phyloP scores from a whole-genome alignment of 805 yeast genomes.

The Starmerella stigmatis region DNA sequence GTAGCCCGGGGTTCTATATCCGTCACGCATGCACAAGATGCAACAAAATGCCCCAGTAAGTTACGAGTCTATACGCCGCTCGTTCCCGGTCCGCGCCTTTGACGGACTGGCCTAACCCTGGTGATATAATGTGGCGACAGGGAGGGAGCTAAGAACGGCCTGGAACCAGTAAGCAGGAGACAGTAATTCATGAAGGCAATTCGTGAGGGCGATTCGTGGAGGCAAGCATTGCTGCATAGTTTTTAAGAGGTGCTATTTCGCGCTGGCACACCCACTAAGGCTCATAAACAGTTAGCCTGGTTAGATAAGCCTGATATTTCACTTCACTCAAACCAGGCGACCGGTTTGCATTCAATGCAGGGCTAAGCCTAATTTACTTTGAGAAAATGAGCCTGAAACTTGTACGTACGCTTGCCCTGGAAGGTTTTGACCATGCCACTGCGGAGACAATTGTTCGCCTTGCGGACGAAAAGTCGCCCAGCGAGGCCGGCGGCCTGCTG shows the following conservation, averaged over 20 bases:
- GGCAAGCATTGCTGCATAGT: too few relatives aligned
- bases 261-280: too few relatives aligned
- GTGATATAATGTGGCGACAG: not conserved
- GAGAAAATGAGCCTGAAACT: constrained; percentile 8
- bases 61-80: too few relatives aligned
- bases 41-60: too few relatives aligned
- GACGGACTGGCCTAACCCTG: too few relatives aligned
- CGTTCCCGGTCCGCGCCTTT: too few relatives aligned
- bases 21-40: not conserved
- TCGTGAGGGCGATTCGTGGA: too few relatives aligned
- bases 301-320: not conserved
- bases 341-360: not conserved
- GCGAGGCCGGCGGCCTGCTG: constrained; percentile 21
- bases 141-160: not conserved
- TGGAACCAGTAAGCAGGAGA: too few relatives aligned
- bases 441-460: constrained; percentile 21
- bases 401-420: constrained; percentile 14
- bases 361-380: not conserved
- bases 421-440: constrained; percentile 24
- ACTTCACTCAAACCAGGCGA: not conserved
- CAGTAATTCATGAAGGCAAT: too few relatives aligned
- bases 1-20: not conserved
- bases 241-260: too few relatives aligned
- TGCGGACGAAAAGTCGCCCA: constrained; percentile 17
- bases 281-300: too few relatives aligned